Evolutionary conservation across 495 filamentous ascomycete species (phyloP).

Genomic region (Talaromyces thailandensis): DNA sequence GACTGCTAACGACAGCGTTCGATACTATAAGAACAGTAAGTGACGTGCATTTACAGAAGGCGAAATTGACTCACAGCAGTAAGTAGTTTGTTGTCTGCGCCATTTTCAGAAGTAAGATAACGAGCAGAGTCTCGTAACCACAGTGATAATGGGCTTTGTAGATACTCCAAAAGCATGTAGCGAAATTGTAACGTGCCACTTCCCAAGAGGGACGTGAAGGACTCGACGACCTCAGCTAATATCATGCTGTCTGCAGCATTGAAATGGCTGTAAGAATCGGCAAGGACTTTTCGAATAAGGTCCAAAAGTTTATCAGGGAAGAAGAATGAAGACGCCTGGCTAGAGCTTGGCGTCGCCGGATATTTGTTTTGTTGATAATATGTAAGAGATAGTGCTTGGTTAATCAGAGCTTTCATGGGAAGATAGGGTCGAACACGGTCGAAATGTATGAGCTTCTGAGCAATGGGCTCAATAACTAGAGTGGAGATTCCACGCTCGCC

Average conservation of each 20-base stretch:
- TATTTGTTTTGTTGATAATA: slow-evolving; percentile 14
- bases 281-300: slow-evolving; percentile 17
- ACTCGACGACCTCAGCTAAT: slow-evolving; percentile 29
- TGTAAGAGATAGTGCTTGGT: slow-evolving; percentile 24
- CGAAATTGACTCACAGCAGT: slow-evolving; percentile 26
- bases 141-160: slow-evolving; percentile 20
- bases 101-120: slow-evolving; percentile 20
- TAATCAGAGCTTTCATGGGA: slow-evolving; percentile 24
- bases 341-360: not conserved
- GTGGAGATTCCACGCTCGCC: slow-evolving; percentile 55
- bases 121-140: slow-evolving; percentile 26
- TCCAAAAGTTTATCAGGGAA: slow-evolving; percentile 22
- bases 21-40: slow-evolving; percentile 16
- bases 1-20: slow-evolving; percentile 24
- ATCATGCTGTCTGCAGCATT: slow-evolving; percentile 12
- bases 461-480: slow-evolving; percentile 62
- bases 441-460: slow-evolving; percentile 32
- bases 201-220: slow-evolving; percentile 29
- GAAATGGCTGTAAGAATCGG: slow-evolving; percentile 22
- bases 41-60: not conserved
- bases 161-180: slow-evolving; percentile 19
- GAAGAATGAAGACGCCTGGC: not conserved
- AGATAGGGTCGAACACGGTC: slow-evolving; percentile 14
- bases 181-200: slow-evolving; percentile 24
- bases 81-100: slow-evolving; percentile 25